Evolutionary conservation across 2,329 filamentous ascomycete genomes (phyloP).

Genomic region (Clarireedia homoeocarpa): DNA sequence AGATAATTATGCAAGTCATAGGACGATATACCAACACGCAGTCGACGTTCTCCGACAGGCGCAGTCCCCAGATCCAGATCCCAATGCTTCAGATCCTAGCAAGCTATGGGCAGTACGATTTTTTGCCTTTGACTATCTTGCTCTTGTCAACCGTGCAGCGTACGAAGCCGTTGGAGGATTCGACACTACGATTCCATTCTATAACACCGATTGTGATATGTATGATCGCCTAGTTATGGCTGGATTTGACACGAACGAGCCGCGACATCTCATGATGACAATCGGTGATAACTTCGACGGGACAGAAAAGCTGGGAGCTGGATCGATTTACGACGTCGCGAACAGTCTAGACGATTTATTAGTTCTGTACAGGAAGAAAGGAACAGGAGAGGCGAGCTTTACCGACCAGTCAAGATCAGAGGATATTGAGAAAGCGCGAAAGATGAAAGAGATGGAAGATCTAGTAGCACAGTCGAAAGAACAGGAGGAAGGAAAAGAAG

Average conservation of each 20-base stretch:
- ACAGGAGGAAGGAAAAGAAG: not conserved
- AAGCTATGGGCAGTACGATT: slow-evolving; percentile 43
- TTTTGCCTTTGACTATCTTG: slow-evolving; percentile 51
- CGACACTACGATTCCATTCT: slow-evolving; percentile 51
- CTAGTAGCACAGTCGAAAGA: not conserved
- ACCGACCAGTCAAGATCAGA: slow-evolving; percentile 24
- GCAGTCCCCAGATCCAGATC: not conserved
- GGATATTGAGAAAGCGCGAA: not conserved
- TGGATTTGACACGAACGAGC: slow-evolving; percentile 32
- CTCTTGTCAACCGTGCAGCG: slow-evolving; percentile 46
- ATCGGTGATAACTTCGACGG: not conserved
- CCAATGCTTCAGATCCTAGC: slow-evolving; percentile 1
- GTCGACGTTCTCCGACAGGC: slow-evolving; percentile 2
- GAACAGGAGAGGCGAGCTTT: slow-evolving; percentile 25
- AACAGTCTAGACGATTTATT: slow-evolving; percentile 38
- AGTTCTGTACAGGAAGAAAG: slow-evolving; percentile 38
- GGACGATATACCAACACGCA: slow-evolving; percentile 7
- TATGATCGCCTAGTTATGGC: slow-evolving; percentile 41
- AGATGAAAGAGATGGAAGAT: not conserved
- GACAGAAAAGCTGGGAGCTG: slow-evolving; percentile 31
- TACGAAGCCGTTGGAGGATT: slow-evolving; percentile 42
- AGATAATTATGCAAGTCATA: not conserved
- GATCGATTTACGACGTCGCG: slow-evolving; percentile 40
- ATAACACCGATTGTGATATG: slow-evolving; percentile 50
- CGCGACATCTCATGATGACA: not conserved